A percentile compares a stretch with the other conserved stretches of the same genome.
Evolutionary conservation across 2,329 filamentous ascomycete genomes (phyloP).

Genomic region (Arthrobotrys conoides): DNA sequence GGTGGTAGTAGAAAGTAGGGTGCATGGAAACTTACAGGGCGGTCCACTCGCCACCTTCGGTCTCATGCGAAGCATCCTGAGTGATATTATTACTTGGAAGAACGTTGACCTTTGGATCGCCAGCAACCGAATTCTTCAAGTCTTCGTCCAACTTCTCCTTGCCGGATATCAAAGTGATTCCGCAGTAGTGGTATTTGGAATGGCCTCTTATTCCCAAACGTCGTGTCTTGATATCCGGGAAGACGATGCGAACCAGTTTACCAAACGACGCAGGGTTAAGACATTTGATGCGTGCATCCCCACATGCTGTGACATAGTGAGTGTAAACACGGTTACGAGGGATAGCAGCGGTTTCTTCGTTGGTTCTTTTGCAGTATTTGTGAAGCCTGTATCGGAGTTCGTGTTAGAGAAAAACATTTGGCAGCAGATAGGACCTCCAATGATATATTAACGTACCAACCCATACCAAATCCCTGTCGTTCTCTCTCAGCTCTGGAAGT

Average conservation of each 20-base stretch:
- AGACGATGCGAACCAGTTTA: slow-evolving; percentile 95
- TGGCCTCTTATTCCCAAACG: slow-evolving; percentile 93
- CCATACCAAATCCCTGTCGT: slow-evolving; percentile 88
- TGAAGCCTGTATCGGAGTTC: slow-evolving; percentile 62
- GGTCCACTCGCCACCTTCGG: slow-evolving; percentile 60
- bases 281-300: slow-evolving; percentile 92
- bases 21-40: slow-evolving; percentile 64
- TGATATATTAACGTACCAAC: slow-evolving; percentile 76
- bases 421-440: neutral
- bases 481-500: slow-evolving; percentile 81
- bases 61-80: slow-evolving; percentile 64
- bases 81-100: slow-evolving; percentile 67
- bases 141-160: slow-evolving; percentile 64
- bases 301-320: slow-evolving; percentile 92
- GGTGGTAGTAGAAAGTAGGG: slow-evolving; percentile 56
- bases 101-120: slow-evolving; percentile 66
- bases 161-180: slow-evolving; percentile 68
- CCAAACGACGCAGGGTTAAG: slow-evolving; percentile 97
- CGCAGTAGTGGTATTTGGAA: slow-evolving; percentile 93
- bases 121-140: slow-evolving; percentile 51
- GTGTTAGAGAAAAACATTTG: slow-evolving; percentile 19
- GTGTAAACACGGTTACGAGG: slow-evolving; percentile 94
- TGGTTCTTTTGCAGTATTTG: slow-evolving; percentile 64
- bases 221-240: slow-evolving; percentile 92
- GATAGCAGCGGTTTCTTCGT: slow-evolving; percentile 72